Evolutionary conservation across 2,329 filamentous ascomycete genomes (phyloP).

Genomic region (Sporothrix brunneoviolacea): DNA sequence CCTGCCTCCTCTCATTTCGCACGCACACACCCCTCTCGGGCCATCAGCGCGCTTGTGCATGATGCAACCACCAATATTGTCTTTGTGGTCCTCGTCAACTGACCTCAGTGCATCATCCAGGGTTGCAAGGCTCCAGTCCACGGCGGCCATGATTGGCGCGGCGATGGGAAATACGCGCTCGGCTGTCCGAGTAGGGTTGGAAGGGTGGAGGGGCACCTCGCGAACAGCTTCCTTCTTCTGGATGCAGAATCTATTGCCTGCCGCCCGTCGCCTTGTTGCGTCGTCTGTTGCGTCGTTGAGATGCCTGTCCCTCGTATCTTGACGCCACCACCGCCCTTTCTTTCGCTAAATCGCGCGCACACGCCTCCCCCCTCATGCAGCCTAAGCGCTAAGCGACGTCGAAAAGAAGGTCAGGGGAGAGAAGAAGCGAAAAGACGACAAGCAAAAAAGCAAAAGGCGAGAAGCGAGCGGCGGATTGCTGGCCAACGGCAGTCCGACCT

Average conservation of each 20-base stretch:
- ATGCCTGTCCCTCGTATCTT: too few species aligned
- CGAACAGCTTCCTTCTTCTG: conserved; percentile 4
- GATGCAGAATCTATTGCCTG: not conserved
- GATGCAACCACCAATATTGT: too few species aligned
- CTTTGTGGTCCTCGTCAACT: not conserved
- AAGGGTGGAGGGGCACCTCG: too few species aligned
- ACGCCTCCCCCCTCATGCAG: not conserved
- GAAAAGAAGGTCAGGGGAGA: not conserved
- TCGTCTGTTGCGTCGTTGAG: too few species aligned
- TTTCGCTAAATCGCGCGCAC: not conserved
- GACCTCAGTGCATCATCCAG: conserved; percentile 17
- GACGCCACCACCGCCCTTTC: not conserved
- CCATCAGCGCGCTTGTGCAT: too few species aligned
- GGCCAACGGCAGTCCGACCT: not conserved
- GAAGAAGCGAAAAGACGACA: not conserved
- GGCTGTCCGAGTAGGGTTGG: too few species aligned
- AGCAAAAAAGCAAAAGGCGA: not conserved
- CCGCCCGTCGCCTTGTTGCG: too few species aligned
- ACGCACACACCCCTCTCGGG: too few species aligned
- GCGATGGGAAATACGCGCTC: not conserved
- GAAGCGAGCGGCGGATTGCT: not conserved
- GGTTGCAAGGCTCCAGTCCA: conserved; percentile 7
- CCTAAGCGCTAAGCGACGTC: conserved; percentile 1
- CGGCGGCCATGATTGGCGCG: conserved; percentile 9
- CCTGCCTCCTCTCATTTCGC: too few species aligned